Conservation (phyloP, 129 eudicot species). For the Arctium lappa region DNA sequence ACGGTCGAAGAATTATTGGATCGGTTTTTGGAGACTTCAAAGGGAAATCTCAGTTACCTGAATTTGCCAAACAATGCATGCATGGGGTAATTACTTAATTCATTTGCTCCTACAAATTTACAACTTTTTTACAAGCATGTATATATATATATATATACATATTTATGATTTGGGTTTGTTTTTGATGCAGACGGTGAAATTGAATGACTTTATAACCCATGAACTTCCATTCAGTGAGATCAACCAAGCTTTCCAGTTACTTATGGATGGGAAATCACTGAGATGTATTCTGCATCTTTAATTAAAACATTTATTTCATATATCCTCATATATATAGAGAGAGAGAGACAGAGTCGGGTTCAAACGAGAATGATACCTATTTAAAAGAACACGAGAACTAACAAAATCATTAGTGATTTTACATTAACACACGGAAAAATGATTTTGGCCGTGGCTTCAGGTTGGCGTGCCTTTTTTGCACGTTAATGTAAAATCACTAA, state of each 20-base stretch:
- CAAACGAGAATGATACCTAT: too few species aligned
- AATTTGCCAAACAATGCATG: constrained; percentile 57
- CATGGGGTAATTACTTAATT: constrained; percentile 38
- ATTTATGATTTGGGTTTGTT: neutral
- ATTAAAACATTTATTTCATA: neutral
- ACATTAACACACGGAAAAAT: too few species aligned
- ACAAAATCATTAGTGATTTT: too few species aligned
- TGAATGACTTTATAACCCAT: constrained; percentile 72
- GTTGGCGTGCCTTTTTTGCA: too few species aligned
- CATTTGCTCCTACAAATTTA: neutral
- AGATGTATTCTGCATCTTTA: constrained; percentile 67
- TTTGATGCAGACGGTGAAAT: constrained; percentile 42
- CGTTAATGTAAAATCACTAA: too few species aligned
- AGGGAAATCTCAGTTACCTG: constrained; percentile 63
- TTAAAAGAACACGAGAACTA: too few species aligned
- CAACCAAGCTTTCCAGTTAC: constrained; percentile 64
- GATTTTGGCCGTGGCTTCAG: too few species aligned
- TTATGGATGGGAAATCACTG: constrained; percentile 57
- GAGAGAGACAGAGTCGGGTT: too few species aligned
- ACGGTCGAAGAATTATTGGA: constrained; percentile 56
- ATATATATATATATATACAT: neutral
- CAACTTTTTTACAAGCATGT: neutral
- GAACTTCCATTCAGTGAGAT: constrained; percentile 66
- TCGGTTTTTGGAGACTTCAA: constrained; percentile 72
- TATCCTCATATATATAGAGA: neutral